A percentile compares a stretch with the other conserved stretches of the same genome.
Conservation (phyloP, 2,329 filamentous ascomycete species). For the Graphiopsis chlorocephala region DNA sequence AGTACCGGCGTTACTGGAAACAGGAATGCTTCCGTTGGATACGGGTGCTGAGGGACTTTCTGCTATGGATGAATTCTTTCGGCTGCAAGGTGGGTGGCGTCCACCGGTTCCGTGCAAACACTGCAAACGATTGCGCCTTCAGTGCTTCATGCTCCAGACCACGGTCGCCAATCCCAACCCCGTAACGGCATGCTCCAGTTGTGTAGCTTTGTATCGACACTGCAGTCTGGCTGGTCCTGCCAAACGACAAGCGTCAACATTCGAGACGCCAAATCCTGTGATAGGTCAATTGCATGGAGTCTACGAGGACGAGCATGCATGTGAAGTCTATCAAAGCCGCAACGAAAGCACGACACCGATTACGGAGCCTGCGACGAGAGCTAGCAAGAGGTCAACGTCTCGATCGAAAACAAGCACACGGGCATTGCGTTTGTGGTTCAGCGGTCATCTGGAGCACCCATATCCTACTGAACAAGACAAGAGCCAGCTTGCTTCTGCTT, state of each 20-base stretch:
- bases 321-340: not conserved
- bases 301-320: not conserved
- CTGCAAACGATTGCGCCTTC: not conserved
- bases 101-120: not conserved
- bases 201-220: conserved; percentile 5
- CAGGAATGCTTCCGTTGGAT: not conserved
- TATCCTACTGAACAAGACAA: not conserved
- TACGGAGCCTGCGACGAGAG: not conserved
- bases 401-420: not conserved
- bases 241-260: not conserved
- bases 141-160: conserved; percentile 10
- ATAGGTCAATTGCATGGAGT: conserved; percentile 9
- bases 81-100: conserved; percentile 5
- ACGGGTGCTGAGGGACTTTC: not conserved
- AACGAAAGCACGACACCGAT: not conserved
- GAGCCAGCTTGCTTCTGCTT: not conserved
- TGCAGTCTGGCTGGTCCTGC: conserved; percentile 2
- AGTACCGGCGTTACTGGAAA: too few relatives aligned
- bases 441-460: not conserved
- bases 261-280: conserved; percentile 4
- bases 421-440: conserved; percentile 2
- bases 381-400: not conserved
- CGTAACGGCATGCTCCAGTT: conserved; percentile 3
- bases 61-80: not conserved
- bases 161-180: conserved; percentile 4